phyloP scores from a whole-genome alignment of 2,329 filamentous ascomycete genomes.

The Lasiodiplodia theobromae region DNA sequence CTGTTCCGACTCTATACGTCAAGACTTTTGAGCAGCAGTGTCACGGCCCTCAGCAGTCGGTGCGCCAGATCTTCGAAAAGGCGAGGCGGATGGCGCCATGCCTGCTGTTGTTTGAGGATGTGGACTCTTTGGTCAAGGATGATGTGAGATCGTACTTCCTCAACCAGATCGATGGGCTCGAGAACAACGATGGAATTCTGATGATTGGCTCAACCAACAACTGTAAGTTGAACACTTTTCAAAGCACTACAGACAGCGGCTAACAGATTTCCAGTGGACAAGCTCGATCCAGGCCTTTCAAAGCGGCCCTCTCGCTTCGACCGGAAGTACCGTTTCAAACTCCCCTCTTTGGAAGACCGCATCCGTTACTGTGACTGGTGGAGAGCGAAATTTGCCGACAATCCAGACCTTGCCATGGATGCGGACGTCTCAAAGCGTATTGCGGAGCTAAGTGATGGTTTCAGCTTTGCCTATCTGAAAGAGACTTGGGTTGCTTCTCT shows the following conservation, averaged over 20 bases:
- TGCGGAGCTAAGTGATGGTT: conserved; percentile 52
- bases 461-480: conserved; percentile 56
- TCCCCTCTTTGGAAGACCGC: conserved; percentile 49
- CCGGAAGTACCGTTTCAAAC: conserved; percentile 55
- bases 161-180: conserved; percentile 75
- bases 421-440: conserved; percentile 38
- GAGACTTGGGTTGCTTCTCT: conserved; percentile 53
- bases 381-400: conserved; percentile 50
- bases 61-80: conserved; percentile 51
- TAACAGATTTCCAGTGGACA: neutral
- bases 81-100: conserved; percentile 71
- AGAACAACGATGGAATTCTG: conserved; percentile 73
- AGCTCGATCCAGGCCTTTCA: conserved; percentile 68
- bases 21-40: conserved; percentile 57
- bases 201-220: conserved; percentile 72
- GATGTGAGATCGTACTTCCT: conserved; percentile 71
- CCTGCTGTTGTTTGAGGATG: conserved; percentile 74
- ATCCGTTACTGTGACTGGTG: conserved; percentile 54
- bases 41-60: conserved; percentile 62
- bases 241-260: conserved; percentile 28
- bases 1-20: conserved; percentile 64
- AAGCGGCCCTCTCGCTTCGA: conserved; percentile 58
- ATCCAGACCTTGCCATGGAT: conserved; percentile 29
- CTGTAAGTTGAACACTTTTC: conserved; percentile 42
- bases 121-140: conserved; percentile 71